These are phyloP conservation scores for Monosporascus sp. DNA, from an alignment of 2,329 filamentous ascomycete species.

Conservation along the genomic window DNA sequence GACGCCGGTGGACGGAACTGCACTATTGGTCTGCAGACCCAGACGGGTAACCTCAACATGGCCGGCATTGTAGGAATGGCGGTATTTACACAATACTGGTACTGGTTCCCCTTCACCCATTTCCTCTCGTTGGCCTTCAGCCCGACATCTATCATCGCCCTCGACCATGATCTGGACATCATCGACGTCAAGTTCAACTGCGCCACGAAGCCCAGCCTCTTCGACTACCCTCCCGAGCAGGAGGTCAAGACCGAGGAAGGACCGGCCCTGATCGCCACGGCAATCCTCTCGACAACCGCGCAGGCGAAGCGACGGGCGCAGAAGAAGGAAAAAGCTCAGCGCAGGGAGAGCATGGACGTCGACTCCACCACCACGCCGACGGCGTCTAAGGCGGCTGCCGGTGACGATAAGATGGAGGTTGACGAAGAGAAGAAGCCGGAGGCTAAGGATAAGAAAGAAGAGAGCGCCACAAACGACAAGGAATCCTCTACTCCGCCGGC, in stretches of 20 bases:
- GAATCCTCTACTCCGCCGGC: conserved; percentile 45
- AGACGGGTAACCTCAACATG: conserved; percentile 98
- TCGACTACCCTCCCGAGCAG: conserved; percentile 96
- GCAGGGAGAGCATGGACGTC: conserved; percentile 92
- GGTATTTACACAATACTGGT: conserved; percentile 99
- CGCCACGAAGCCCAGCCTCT: conserved; percentile 88
- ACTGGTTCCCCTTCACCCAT: conserved; percentile 99
- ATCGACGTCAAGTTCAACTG: conserved; percentile 94
- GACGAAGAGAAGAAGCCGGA: conserved; percentile 57
- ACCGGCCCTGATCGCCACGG: conserved; percentile 88
- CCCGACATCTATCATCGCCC: conserved; percentile 91
- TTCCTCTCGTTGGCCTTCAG: conserved; percentile 94
- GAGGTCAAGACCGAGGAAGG: conserved; percentile 93
- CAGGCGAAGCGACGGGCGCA: conserved; percentile 93
- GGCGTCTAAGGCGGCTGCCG: conserved; percentile 48
- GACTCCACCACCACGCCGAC: conserved; percentile 73
- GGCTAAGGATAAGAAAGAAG: conserved; percentile 57
- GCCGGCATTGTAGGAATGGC: conserved; percentile 96
- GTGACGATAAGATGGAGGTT: conserved; percentile 83
- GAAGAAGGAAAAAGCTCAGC: conserved; percentile 86
- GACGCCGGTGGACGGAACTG: conserved; percentile 97
- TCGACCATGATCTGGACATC: conserved; percentile 90
- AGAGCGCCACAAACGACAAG: conserved; percentile 49
- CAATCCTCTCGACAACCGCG: conserved; percentile 91
- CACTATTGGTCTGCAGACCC: conserved; percentile 94